Base-by-base conservation (phyloP, 768 basidiomycete species). In the Tulasnella sp. region DNA sequence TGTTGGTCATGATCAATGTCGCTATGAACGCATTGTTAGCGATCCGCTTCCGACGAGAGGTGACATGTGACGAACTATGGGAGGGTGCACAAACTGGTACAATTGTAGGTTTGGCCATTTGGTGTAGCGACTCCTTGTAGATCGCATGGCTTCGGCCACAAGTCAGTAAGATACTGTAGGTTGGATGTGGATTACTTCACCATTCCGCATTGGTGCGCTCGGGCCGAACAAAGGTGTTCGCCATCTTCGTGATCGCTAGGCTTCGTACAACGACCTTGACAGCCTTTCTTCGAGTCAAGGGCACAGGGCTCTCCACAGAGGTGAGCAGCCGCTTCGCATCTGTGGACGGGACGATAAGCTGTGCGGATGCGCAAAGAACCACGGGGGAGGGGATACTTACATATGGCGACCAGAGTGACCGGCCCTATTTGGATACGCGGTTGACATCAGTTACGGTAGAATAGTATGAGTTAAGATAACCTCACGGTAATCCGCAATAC, bases 331-430 rank as follows among this genome's bases (percentile, higher is more conserved):
- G 75, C 70, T 27, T 72, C 67, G 59, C 81, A 83, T 55, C 82
- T 83, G 51, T n/a, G 41, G 36, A 14, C 4, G 23, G 5, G 15
- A 17, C 32, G 6, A 21, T 11, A n/a, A n/a, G 17, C 1, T 17
- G 31, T 3, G 17, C 35, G 48, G 34, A 17, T 8, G 2, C 2
- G 21, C 17, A n/a, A 9, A n/a, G 6, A 14, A 14, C 27, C 17
- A 9, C 12, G 1, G n/a, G 46, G 29, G 50, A 25, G 12, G 35
- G 15, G 25, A 12, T n/a, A 62, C 74, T 48, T 65, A 80, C 81
- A 79, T 71, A 60, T 82, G 80, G 7, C 67, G 69, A 12, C 77
- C 78, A n/a, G 72, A 64, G 59, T 82, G 80, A 0, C 81, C 81
- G 27, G 79, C 80, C 19, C 80, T 81, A 21, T 19, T 8, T 0